phyloP scores from a whole-genome alignment of 2,329 filamentous ascomycete genomes.

The Venturia effusa region DNA sequence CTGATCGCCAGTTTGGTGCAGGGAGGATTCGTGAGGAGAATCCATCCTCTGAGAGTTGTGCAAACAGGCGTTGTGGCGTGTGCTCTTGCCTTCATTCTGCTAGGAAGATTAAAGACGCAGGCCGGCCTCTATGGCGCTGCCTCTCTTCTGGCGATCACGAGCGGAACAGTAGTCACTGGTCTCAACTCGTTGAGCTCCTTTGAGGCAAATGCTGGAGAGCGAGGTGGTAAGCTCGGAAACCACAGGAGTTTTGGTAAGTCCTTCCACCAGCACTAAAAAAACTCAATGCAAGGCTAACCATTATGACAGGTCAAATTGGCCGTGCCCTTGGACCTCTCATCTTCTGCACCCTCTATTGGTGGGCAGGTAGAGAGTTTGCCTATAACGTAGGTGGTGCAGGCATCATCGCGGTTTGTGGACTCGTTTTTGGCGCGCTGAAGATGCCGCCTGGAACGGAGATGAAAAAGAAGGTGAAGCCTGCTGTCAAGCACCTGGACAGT shows the following conservation, averaged over 20 bases:
- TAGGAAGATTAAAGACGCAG: conserved; percentile 59
- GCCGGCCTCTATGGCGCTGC: conserved; percentile 69
- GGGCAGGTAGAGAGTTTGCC: conserved; percentile 80
- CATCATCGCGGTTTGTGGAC: conserved; percentile 60
- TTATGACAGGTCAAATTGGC: conserved; percentile 64
- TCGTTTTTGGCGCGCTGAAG: conserved; percentile 64
- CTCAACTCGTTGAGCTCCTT: conserved; percentile 87
- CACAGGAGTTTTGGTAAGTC: conserved; percentile 52
- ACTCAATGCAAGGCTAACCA: neutral
- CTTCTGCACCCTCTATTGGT: conserved; percentile 97
- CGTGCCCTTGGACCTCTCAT: conserved; percentile 76
- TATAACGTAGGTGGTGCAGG: conserved; percentile 72
- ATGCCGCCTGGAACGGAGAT: conserved; percentile 11
- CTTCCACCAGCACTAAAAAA: neutral
- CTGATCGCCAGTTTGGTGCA: conserved; percentile 87
- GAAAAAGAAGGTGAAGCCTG: conserved; percentile 3
- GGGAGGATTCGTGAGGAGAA: conserved; percentile 76
- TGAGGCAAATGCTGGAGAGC: conserved; percentile 68
- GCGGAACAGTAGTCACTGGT: conserved; percentile 87
- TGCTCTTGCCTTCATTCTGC: conserved; percentile 67
- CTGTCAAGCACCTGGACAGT: neutral
- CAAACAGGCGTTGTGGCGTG: conserved; percentile 70
- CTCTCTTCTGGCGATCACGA: conserved; percentile 76
- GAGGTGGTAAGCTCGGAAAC: conserved; percentile 77
- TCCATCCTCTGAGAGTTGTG: conserved; percentile 71